Percentiles rank a stretch among this genome's conserved stretches.
Conservation (phyloP, 1,284 basidiomycete genomes). For the Cystobasidiaceae sp. region DNA sequence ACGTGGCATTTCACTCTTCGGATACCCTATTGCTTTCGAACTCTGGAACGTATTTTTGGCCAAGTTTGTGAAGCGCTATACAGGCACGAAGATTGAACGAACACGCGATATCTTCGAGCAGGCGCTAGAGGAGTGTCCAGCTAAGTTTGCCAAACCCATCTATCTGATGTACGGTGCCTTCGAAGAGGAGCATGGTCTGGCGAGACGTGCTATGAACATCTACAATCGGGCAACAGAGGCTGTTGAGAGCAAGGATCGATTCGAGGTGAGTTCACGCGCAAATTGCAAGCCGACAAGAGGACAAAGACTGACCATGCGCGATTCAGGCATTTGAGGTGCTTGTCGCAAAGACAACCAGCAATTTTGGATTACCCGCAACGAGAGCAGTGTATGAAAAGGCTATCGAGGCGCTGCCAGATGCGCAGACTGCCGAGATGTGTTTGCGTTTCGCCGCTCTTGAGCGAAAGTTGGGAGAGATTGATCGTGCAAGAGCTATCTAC, state of each 20-base stretch:
- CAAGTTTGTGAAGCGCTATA: slow-evolving; percentile 95
- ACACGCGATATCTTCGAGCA: slow-evolving; percentile 96
- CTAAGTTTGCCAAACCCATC: slow-evolving; percentile 88
- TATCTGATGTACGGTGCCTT: slow-evolving; percentile 93
- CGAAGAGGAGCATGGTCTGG: slow-evolving; percentile 91
- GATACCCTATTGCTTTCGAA: slow-evolving; percentile 96
- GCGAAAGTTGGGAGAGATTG: slow-evolving; percentile 97
- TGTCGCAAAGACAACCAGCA: slow-evolving; percentile 92
- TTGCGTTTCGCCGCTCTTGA: slow-evolving; percentile 91
- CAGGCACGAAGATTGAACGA: slow-evolving; percentile 88
- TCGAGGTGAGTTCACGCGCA: slow-evolving; percentile 85
- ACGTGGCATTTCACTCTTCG: slow-evolving; percentile 93
- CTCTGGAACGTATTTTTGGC: slow-evolving; percentile 98
- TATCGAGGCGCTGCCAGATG: slow-evolving; percentile 86
- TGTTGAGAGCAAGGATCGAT: slow-evolving; percentile 84
- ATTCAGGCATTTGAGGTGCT: slow-evolving; percentile 98
- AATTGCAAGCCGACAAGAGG: too few relatives aligned
- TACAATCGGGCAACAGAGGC: slow-evolving; percentile 86
- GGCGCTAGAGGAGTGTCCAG: slow-evolving; percentile 89
- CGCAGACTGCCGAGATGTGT: slow-evolving; percentile 96
- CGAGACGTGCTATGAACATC: slow-evolving; percentile 92
- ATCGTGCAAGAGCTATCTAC: slow-evolving; percentile 91
- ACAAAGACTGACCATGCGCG: too few relatives aligned
- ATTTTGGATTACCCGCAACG: slow-evolving; percentile 93
- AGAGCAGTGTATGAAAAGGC: slow-evolving; percentile 95